These are phyloP conservation scores for Chrysopogon serrulatus DNA, from an alignment of 176 grass and related monocot genomes.

Conservation along the genomic window DNA sequence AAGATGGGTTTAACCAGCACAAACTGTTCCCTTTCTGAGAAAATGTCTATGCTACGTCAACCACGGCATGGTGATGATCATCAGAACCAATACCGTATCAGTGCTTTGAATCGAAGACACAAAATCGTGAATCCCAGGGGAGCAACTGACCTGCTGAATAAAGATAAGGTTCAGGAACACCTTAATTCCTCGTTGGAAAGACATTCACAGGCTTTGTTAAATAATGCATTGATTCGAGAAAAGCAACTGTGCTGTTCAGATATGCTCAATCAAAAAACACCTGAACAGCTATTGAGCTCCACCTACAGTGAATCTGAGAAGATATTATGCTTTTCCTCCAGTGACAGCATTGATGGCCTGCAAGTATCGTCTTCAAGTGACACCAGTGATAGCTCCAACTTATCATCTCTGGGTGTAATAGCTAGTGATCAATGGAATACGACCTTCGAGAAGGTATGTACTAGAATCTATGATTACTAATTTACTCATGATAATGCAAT, in stretches of 20 bases:
- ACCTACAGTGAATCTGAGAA: constrained; percentile 36
- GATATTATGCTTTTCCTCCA: constrained; percentile 17
- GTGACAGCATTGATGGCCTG: constrained; percentile 28
- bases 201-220: constrained; percentile 26
- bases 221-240: constrained; percentile 34
- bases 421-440: constrained; percentile 25
- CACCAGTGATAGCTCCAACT: constrained; percentile 36
- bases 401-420: constrained; percentile 24
- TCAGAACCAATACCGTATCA: not conserved
- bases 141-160: not conserved
- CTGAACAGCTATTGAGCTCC: constrained; percentile 30
- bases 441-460: constrained; percentile 38
- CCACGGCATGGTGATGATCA: not conserved
- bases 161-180: constrained; percentile 4
- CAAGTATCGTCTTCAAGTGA: constrained; percentile 28
- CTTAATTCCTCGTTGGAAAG: not conserved
- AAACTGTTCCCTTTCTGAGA: constrained; percentile 26
- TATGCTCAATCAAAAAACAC: not conserved
- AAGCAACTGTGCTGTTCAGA: constrained; percentile 14
- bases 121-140: not conserved
- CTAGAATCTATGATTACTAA: not conserved
- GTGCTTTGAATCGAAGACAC: constrained; percentile 7
- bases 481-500: not conserved
- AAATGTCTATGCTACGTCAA: constrained; percentile 22
- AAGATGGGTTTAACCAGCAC: not conserved